Conservation (phyloP, 441 rosid species). For the Erodium moschatum region DNA sequence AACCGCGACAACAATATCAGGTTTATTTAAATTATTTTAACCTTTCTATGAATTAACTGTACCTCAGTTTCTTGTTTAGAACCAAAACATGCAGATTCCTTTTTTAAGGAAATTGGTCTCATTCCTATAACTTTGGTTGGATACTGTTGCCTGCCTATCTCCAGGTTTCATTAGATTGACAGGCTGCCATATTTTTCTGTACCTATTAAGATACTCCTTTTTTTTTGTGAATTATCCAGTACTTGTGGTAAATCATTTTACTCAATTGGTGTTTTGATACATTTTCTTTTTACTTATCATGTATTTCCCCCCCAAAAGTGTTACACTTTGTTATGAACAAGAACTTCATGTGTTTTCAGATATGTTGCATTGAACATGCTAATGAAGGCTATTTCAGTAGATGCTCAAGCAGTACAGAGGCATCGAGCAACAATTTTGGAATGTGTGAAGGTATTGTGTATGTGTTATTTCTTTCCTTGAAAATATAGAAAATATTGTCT, state of each 20-base stretch:
- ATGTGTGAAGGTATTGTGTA: constrained; percentile 77
- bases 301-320: not conserved
- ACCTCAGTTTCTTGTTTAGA: constrained; percentile 5
- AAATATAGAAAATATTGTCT: constrained; percentile 8
- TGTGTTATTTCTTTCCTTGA: constrained; percentile 21
- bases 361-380: constrained; percentile 98
- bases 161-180: no score
- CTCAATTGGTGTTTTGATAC: not conserved
- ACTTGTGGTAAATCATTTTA: constrained; percentile 1
- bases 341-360: constrained; percentile 34
- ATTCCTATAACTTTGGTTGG: no score
- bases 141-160: no score
- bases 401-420: constrained; percentile 97
- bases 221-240: no score
- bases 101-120: no score
- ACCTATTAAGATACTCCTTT: no score
- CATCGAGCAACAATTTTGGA: constrained; percentile 92
- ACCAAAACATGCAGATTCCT: not conserved
- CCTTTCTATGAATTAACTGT: not conserved
- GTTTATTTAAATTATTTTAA: constrained; percentile 25
- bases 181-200: no score
- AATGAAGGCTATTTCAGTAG: constrained; percentile 88
- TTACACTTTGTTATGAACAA: constrained; percentile 4
- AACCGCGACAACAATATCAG: constrained; percentile 99
- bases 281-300: not conserved